Conservation (phyloP, 83 land plant genomes). For the Diphasiastrum complanatum region DNA sequence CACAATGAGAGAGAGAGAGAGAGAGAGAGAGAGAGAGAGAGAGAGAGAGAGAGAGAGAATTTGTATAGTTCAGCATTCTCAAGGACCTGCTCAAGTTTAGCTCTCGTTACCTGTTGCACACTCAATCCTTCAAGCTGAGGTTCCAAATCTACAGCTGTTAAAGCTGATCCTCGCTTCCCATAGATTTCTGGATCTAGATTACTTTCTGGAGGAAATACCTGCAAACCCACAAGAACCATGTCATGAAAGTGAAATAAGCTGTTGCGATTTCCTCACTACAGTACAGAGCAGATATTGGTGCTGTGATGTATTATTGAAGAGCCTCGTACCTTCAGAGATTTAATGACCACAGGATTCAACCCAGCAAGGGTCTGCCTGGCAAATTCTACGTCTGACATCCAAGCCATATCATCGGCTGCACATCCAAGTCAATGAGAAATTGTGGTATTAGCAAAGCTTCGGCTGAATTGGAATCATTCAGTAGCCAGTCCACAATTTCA, state of each 20-base stretch:
- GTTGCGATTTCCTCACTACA: not conserved
- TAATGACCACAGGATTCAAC: conserved; percentile 56
- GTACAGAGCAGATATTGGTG: not conserved
- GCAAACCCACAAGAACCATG: not conserved
- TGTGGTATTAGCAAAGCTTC: not conserved
- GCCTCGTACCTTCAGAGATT: conserved; percentile 41
- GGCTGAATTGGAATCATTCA: not conserved
- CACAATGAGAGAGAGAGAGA: not conserved
- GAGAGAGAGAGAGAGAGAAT: not conserved
- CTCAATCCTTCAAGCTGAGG: conserved; percentile 28
- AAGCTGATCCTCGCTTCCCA: conserved; percentile 18
- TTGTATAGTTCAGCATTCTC: not conserved
- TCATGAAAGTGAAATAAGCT: not conserved
- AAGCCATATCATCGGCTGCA: conserved; percentile 51
- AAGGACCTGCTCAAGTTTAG: not conserved
- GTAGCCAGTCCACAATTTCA: not conserved
- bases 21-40: not conserved
- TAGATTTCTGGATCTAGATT: conserved; percentile 9
- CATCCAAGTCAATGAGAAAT: not conserved
- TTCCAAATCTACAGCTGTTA: conserved; percentile 25
- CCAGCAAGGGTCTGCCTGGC: conserved; percentile 76
- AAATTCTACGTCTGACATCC: conserved; percentile 83
- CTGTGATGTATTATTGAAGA: not conserved
- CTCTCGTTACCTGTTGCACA: conserved; percentile 9
- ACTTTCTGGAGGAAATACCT: conserved; percentile 36